These are phyloP conservation scores for Oidium heveae DNA, from an alignment of 2,329 filamentous ascomycete species.

Conservation along the genomic window DNA sequence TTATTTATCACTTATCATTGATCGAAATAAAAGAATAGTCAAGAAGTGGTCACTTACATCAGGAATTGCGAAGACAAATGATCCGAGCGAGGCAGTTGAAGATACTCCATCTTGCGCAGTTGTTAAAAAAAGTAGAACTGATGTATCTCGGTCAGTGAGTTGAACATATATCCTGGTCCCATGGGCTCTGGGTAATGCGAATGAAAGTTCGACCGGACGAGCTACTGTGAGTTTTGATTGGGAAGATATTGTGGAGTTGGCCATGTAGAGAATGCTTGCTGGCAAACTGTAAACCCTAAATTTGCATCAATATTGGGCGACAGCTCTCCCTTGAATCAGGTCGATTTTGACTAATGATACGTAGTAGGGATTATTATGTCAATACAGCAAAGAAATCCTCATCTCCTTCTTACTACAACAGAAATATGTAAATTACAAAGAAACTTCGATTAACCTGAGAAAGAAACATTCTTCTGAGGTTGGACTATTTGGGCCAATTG, in stretches of 20 bases:
- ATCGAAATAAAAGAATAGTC: neutral
- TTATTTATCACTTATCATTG: neutral
- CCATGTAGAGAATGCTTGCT: neutral
- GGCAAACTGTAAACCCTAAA: too few relatives aligned
- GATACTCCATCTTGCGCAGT: slow-evolving; percentile 27
- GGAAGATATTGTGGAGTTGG: neutral
- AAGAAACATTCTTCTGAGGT: too few relatives aligned
- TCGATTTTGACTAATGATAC: too few relatives aligned
- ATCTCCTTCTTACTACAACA: too few relatives aligned
- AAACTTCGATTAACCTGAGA: too few relatives aligned
- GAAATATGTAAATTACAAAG: too few relatives aligned
- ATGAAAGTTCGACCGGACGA: slow-evolving; percentile 22
- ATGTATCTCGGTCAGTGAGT: slow-evolving; percentile 30
- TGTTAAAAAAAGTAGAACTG: slow-evolving; percentile 33
- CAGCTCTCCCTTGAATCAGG: too few relatives aligned
- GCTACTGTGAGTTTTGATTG: neutral
- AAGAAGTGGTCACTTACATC: slow-evolving; percentile 32
- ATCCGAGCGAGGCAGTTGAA: slow-evolving; percentile 39
- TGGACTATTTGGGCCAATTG: too few relatives aligned
- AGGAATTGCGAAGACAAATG: slow-evolving; percentile 81
- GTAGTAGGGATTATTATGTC: too few relatives aligned
- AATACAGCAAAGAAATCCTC: too few relatives aligned
- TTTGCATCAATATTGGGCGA: too few relatives aligned
- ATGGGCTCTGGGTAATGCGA: slow-evolving; percentile 32
- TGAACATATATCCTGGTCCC: slow-evolving; percentile 36